Conservation (phyloP, 1,139 yeast genomes). For the Yamadazyma spencermartinsiae region DNA sequence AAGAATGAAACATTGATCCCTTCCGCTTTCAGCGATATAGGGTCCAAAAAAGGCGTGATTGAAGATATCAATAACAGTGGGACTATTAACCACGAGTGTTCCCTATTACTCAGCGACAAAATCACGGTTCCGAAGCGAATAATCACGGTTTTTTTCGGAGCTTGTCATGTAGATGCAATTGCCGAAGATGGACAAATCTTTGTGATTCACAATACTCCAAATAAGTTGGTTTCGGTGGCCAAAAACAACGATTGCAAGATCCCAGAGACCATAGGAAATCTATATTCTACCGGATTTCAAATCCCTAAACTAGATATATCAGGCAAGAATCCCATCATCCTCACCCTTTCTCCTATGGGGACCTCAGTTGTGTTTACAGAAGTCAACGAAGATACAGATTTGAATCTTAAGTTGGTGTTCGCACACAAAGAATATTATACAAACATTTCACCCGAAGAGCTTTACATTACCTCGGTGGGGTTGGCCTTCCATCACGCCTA, state of each 20-base stretch:
- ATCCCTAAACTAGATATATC: conserved; percentile 31
- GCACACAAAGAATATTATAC: conserved; percentile 24
- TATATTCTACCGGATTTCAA: conserved; percentile 60
- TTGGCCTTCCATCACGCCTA: conserved; percentile 66
- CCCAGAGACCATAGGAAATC: conserved; percentile 12
- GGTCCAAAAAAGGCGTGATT: conserved; percentile 25
- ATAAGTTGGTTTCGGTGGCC: conserved; percentile 27
- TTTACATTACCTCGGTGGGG: conserved; percentile 53
- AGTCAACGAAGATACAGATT: conserved; percentile 17
- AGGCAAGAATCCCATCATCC: conserved; percentile 32
- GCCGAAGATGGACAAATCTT: conserved; percentile 33
- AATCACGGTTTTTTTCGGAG: not conserved
- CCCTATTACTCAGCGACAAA: conserved; percentile 3
- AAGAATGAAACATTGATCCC: conserved; percentile 27
- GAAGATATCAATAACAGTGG: conserved; percentile 4
- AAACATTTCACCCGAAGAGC: conserved; percentile 27
- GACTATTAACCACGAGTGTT: not conserved
- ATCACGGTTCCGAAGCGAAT: conserved; percentile 7
- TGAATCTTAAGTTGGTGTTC: conserved; percentile 28
- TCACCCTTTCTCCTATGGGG: conserved; percentile 56
- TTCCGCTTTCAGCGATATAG: conserved; percentile 35
- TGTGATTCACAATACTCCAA: not conserved
- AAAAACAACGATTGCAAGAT: conserved; percentile 22
- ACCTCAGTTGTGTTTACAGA: conserved; percentile 47
- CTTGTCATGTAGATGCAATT: conserved; percentile 4